phyloP scores from a whole-genome alignment of 2,329 filamentous ascomycete species.

The Epichloe aotearoae region DNA sequence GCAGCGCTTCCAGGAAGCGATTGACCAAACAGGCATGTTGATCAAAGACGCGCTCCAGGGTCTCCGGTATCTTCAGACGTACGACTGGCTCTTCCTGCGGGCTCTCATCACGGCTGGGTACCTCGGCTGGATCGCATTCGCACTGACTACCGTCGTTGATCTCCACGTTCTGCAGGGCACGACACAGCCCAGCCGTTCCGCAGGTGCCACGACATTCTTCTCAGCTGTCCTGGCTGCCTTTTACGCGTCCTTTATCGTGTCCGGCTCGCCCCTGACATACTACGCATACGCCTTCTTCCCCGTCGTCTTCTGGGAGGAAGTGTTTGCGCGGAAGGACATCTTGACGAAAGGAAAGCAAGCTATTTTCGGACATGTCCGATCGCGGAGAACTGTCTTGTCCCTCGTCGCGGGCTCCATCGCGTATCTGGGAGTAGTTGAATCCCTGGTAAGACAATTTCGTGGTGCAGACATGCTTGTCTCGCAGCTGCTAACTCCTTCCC shows the following conservation, averaged over 20 bases:
- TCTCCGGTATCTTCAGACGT: conserved; percentile 88
- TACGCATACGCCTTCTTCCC: conserved; percentile 51
- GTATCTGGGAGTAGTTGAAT: conserved; percentile 26
- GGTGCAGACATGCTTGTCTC: too few species aligned
- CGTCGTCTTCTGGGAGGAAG: conserved; percentile 29
- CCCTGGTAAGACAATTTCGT: conserved; percentile 42
- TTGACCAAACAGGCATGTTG: conserved; percentile 61
- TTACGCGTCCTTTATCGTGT: conserved; percentile 67
- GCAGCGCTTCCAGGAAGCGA: conserved; percentile 46
- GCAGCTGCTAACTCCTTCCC: too few species aligned
- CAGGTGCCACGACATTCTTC: conserved; percentile 48
- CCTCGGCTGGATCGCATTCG: conserved; percentile 89
- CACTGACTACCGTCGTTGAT: conserved; percentile 76
- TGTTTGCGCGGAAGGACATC: conserved; percentile 53
- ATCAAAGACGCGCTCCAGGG: conserved; percentile 69
- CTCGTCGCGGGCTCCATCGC: too few species aligned
- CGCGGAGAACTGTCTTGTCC: too few species aligned
- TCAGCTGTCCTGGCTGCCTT: conserved; percentile 61
- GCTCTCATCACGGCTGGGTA: conserved; percentile 87
- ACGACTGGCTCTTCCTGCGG: conserved; percentile 93
- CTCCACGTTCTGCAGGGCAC: conserved; percentile 4
- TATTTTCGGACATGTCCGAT: too few species aligned
- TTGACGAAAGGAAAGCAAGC: conserved; percentile 20
- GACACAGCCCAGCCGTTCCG: conserved; percentile 38
- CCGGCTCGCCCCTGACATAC: conserved; percentile 69